phyloP scores from a whole-genome alignment of 179 eudicot genomes.

The Corrigiola litoralis region DNA sequence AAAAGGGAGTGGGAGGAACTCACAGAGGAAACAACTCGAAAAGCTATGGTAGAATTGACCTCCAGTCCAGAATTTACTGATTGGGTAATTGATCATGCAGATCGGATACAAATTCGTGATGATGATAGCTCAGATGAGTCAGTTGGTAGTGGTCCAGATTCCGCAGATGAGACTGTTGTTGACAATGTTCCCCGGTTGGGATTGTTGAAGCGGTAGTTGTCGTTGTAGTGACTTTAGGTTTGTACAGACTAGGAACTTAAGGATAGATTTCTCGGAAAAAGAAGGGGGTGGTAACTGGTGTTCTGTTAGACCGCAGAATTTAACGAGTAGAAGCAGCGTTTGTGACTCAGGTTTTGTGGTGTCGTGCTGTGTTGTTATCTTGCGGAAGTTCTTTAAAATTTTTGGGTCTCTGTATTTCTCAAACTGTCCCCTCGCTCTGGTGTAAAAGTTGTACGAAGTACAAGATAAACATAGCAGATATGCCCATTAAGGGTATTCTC shows the following conservation, averaged over 20 bases:
- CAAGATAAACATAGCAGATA: no score
- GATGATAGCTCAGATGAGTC: constrained; percentile 54
- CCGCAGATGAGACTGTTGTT: constrained; percentile 52
- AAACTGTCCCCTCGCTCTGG: no score
- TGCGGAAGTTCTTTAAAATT: no score
- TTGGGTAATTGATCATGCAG: constrained; percentile 72
- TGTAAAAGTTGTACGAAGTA: no score
- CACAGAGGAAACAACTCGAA: constrained; percentile 63
- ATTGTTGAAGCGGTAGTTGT: constrained; percentile 33
- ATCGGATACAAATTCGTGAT: constrained; percentile 51
- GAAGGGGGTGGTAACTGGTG: not conserved
- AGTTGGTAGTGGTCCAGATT: constrained; percentile 65
- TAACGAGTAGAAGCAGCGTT: no score
- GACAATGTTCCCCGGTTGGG: constrained; percentile 44
- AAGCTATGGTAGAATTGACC: constrained; percentile 59
- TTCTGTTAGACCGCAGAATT: no score
- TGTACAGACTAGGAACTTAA: constrained; percentile 13
- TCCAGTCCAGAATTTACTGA: constrained; percentile 76
- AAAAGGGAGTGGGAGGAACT: constrained; percentile 74
- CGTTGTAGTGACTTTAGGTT: not conserved
- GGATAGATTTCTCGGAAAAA: not conserved
- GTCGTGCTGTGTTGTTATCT: no score
- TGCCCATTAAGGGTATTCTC: no score
- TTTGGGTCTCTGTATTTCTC: no score
- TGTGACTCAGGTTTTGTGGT: no score